These are phyloP conservation scores for Mycena epipterygia DNA, from an alignment of 768 basidiomycete genomes.

Conservation along the genomic window DNA sequence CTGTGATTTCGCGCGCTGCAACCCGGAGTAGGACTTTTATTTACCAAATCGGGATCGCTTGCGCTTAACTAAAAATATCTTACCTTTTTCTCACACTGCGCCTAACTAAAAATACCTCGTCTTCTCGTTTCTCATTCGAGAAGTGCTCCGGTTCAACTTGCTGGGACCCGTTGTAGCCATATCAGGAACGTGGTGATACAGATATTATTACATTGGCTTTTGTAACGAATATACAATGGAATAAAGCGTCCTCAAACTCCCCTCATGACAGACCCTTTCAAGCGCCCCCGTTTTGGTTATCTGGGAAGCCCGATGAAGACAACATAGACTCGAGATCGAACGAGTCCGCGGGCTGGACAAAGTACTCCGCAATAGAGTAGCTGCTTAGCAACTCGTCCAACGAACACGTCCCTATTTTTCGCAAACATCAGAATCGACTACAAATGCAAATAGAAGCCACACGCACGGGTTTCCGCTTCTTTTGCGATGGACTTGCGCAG, in stretches of 20 bases:
- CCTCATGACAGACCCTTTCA: not conserved
- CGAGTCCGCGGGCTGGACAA: constrained; percentile 26
- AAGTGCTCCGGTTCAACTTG: too few species aligned
- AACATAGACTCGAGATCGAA: constrained; percentile 26
- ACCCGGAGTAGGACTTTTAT: too few species aligned
- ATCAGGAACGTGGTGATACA: not conserved
- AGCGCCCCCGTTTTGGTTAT: not conserved
- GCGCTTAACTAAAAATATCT: too few species aligned
- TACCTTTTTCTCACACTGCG: too few species aligned
- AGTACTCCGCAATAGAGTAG: constrained; percentile 27
- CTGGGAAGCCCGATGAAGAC: not conserved
- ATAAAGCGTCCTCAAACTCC: not conserved
- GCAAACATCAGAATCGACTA: not conserved
- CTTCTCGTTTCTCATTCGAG: too few species aligned
- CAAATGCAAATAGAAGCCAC: not conserved
- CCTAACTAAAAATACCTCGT: too few species aligned
- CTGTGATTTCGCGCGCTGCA: too few species aligned
- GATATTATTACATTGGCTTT: not conserved
- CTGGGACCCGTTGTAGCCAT: too few species aligned
- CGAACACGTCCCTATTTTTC: constrained; percentile 8
- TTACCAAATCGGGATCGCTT: too few species aligned
- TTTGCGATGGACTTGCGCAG: constrained; percentile 18
- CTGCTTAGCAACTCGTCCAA: constrained; percentile 24
- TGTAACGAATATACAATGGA: not conserved
- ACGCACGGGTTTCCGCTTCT: constrained; percentile 6